These are phyloP conservation scores for Boletus rufocinnamomeus DNA, from an alignment of 768 basidiomycete species.

Conservation along the genomic window DNA sequence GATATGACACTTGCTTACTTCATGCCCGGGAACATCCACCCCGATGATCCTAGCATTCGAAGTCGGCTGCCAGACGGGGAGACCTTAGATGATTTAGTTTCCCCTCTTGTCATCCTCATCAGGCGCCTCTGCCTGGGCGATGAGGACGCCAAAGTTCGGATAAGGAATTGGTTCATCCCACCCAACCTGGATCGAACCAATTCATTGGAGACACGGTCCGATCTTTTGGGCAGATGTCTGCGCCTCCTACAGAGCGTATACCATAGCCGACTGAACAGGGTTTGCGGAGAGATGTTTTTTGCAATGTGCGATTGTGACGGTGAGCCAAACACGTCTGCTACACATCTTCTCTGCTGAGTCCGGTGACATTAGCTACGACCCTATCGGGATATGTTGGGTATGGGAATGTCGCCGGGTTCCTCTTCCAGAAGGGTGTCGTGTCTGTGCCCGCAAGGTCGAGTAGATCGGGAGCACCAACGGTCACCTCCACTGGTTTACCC, in stretches of 20 bases:
- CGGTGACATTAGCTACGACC: slow-evolving; percentile 51
- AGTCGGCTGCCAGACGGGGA: slow-evolving; percentile 44
- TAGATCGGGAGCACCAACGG: slow-evolving; percentile 35
- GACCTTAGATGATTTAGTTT: slow-evolving; percentile 73
- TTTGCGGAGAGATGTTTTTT: slow-evolving; percentile 86
- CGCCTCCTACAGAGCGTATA: slow-evolving; percentile 76
- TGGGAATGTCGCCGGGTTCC: slow-evolving; percentile 92
- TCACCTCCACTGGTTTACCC: slow-evolving; percentile 40
- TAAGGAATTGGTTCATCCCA: slow-evolving; percentile 75
- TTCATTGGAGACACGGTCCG: slow-evolving; percentile 71
- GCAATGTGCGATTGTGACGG: slow-evolving; percentile 80
- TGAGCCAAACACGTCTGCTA: slow-evolving; percentile 27
- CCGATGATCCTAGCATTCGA: slow-evolving; percentile 65
- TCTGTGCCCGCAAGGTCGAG: slow-evolving; percentile 48
- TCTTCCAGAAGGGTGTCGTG: slow-evolving; percentile 89
- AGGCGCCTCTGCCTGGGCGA: slow-evolving; percentile 69
- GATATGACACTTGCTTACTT: slow-evolving; percentile 60
- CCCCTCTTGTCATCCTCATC: slow-evolving; percentile 76
- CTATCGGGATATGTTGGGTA: slow-evolving; percentile 87
- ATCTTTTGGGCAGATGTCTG: slow-evolving; percentile 77
- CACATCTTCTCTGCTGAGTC: neutral
- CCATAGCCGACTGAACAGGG: slow-evolving; percentile 68
- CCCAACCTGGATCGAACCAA: slow-evolving; percentile 75
- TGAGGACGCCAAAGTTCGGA: slow-evolving; percentile 51
- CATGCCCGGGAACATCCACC: slow-evolving; percentile 63